Evolutionary conservation across 306 rosid species (phyloP).

Genomic region (Canavalia gladiata): DNA sequence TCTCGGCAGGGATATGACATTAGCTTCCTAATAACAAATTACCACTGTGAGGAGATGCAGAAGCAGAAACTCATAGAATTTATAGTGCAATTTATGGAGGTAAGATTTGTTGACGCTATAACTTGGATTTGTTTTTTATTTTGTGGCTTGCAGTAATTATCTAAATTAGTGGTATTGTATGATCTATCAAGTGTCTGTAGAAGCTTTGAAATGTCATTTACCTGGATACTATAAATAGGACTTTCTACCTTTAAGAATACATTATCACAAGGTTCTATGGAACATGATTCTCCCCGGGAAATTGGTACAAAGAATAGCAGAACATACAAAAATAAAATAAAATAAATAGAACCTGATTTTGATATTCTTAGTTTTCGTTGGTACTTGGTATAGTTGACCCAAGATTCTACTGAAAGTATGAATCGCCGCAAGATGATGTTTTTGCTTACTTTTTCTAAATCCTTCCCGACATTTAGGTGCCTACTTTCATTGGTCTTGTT

Average conservation of each 20-base stretch:
- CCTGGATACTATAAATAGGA: constrained; percentile 28
- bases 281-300: constrained; percentile 10
- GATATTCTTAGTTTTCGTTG: constrained; percentile 27
- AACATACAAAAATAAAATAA: constrained; percentile 25
- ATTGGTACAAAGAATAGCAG: constrained; percentile 13
- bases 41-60: constrained; percentile 97
- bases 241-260: constrained; percentile 16
- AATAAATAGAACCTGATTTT: constrained; percentile 1
- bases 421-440: constrained; percentile 10
- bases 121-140: constrained; percentile 37
- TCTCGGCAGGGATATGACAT: constrained; percentile 91
- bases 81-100: constrained; percentile 99
- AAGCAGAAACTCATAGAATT: constrained; percentile 96
- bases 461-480: background rate
- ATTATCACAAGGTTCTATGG: constrained; percentile 18
- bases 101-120: constrained; percentile 57
- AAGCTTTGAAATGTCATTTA: constrained; percentile 18
- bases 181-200: background rate
- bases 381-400: constrained; percentile 1
- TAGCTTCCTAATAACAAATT: constrained; percentile 96
- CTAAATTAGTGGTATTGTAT: constrained; percentile 4
- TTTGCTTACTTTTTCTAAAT: constrained; percentile 21
- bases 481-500: constrained; percentile 12
- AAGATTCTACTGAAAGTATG: constrained; percentile 9
- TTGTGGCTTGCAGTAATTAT: background rate